phyloP scores from a whole-genome alignment of 352 stramenopile species.

The Pythium utonaiense region DNA sequence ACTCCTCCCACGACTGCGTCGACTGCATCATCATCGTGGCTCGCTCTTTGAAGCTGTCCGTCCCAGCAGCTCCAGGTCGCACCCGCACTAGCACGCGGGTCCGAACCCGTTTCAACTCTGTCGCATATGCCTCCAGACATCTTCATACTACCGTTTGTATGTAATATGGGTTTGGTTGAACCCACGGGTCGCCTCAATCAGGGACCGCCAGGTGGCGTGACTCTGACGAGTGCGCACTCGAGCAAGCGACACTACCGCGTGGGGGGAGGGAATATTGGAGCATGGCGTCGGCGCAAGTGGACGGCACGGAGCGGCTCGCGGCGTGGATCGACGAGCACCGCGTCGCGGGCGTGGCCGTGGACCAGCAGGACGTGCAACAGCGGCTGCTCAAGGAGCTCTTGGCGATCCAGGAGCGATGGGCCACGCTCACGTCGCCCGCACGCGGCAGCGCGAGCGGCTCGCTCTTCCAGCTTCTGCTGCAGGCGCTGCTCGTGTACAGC shows the following conservation, averaged over 20 bases:
- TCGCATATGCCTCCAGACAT: no score
- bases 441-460: constrained; percentile 5
- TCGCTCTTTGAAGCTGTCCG: constrained; percentile 13
- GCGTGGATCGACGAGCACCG: constrained; percentile 29
- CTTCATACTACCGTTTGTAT: no score
- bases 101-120: constrained; percentile 1
- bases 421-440: constrained; percentile 29
- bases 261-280: background rate
- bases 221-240: no score
- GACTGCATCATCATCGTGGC: constrained; percentile 50
- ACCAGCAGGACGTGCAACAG: constrained; percentile 24
- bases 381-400: constrained; percentile 44
- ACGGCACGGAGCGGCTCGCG: constrained; percentile 20
- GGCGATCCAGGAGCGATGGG: constrained; percentile 54
- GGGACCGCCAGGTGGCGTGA: constrained; percentile 20
- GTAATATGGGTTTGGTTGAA: background rate
- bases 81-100: background rate
- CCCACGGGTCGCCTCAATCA: constrained; percentile 20
- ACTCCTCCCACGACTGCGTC: constrained; percentile 72
- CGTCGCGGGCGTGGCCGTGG: constrained; percentile 5
- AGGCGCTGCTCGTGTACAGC: constrained; percentile 68
- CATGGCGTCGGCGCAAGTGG: constrained; percentile 12
- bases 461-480: constrained; percentile 63
- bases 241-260: no score
- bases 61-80: background rate